Base-by-base conservation (phyloP, 169 alveolate species). In the Plasmodium ovale region DNA sequence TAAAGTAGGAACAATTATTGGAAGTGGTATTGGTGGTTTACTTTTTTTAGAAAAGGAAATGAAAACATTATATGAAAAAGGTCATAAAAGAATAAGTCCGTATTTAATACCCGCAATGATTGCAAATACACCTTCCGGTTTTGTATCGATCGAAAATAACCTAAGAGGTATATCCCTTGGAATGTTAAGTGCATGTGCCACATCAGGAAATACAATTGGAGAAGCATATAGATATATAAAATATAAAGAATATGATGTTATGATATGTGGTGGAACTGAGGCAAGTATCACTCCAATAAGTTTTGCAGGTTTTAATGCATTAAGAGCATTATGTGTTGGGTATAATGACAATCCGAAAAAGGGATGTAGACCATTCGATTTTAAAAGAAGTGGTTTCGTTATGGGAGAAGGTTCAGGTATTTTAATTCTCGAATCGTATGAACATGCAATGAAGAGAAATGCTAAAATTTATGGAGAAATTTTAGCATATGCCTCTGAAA, bases 371-470 rank as follows among this genome's bases (percentile, higher is more conserved):
- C 99, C 98, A 12, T 96, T 96, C 84, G 98, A 96, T 87, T 82
- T 62, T 25, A 92, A 91, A n/a, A 88, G 99, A 87, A 89, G 95
- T 25, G 99, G 99, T 14, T 94, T 96, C 42, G 96, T 97, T 31
- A 88, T 95, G 89, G 94, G 97, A 9, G 98, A 95, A 53, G 99
- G 98, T 5, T 95, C 97, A 25, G 98, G 97, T 27, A 87, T 94
- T n/a, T 44, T 97, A 31, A 93, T 96, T 56, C 54, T 97, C 10
- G 98, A 96, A 87, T 94, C 94, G 1, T 90, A 93, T 25, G 97
- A 95, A 33, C 96, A 95, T 74, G 98, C 98, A 10, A n/a, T 90
- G 10, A 73, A 87, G 31, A 93, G 98, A 74, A 94, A 94, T 72
- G 98, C 98, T 0, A 92, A 87, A 33, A 95, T 96, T 16, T 97